phyloP scores from a whole-genome alignment of 2,329 filamentous ascomycete species.

The Daldinia sp. region DNA sequence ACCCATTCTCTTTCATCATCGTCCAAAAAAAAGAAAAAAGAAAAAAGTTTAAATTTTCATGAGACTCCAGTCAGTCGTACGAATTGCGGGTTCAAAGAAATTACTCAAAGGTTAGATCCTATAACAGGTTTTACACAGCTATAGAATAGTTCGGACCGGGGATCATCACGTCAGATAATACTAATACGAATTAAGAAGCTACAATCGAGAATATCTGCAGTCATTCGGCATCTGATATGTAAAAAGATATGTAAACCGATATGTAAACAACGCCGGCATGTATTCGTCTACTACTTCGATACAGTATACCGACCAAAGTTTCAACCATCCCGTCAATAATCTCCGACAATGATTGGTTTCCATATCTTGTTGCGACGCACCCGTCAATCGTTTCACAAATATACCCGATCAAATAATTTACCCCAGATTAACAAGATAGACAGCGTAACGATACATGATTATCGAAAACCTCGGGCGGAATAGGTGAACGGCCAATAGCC shows the following conservation, averaged over 20 bases:
- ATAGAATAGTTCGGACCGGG: neutral
- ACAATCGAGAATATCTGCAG: conserved; percentile 3
- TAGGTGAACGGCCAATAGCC: conserved; percentile 29
- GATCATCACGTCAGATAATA: conserved; percentile 32
- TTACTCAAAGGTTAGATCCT: no score
- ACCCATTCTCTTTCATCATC: no score
- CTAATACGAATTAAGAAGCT: conserved; percentile 10
- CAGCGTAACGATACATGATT: neutral
- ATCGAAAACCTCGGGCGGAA: neutral
- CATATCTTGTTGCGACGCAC: conserved; percentile 6
- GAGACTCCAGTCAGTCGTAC: no score
- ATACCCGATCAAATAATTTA: conserved; percentile 23
- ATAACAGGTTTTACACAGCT: neutral
- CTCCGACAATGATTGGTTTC: conserved; percentile 16
- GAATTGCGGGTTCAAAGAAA: neutral
- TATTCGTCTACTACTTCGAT: neutral
- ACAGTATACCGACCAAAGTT: conserved; percentile 1
- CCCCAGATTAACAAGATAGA: conserved; percentile 24
- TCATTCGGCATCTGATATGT: conserved; percentile 15
- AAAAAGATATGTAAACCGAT: neutral
- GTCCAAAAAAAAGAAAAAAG: no score
- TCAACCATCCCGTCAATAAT: conserved; percentile 1
- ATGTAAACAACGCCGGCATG: neutral
- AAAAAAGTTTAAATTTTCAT: no score
- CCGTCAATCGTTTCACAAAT: conserved; percentile 23